These are phyloP conservation scores for Scutellaria baicalensis DNA, from an alignment of 257 asterid genomes.

Conservation along the genomic window DNA sequence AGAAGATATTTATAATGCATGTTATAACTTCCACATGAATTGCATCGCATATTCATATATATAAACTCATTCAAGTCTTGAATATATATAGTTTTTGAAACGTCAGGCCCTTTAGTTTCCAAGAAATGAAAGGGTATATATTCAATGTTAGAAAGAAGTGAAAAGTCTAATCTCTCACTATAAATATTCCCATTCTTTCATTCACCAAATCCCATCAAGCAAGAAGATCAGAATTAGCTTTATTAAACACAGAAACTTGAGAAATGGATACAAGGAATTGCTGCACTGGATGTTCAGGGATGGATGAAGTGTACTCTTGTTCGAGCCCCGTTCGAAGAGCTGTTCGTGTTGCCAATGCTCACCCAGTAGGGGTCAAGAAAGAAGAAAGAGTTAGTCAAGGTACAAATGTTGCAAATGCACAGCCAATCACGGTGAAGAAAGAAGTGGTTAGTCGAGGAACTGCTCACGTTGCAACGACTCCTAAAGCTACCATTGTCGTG, in stretches of 20 bases:
- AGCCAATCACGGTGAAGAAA: not conserved
- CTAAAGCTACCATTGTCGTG: not conserved
- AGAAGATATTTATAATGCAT: no score
- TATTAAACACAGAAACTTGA: not conserved
- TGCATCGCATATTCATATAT: no score
- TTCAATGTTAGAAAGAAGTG: not conserved
- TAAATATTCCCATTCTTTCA: not conserved
- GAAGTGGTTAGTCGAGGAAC: not conserved
- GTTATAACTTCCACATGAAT: no score
- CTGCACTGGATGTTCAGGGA: conserved; percentile 13
- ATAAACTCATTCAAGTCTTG: no score
- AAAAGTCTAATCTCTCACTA: conserved; percentile 5
- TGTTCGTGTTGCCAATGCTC: not conserved
- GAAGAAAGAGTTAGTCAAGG: not conserved
- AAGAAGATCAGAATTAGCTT: no score
- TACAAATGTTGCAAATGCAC: not conserved
- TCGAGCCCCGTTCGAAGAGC: not conserved
- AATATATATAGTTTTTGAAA: no score
- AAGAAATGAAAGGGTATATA: not conserved
- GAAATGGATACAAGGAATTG: conserved; percentile 10
- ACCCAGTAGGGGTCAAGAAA: not conserved
- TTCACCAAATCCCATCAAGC: not conserved
- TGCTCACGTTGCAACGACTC: not conserved
- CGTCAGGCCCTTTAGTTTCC: not conserved
- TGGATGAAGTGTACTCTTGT: conserved; percentile 4